Conservation (phyloP, 1,284 basidiomycete species). For the Sphagnurus paluster region DNA sequence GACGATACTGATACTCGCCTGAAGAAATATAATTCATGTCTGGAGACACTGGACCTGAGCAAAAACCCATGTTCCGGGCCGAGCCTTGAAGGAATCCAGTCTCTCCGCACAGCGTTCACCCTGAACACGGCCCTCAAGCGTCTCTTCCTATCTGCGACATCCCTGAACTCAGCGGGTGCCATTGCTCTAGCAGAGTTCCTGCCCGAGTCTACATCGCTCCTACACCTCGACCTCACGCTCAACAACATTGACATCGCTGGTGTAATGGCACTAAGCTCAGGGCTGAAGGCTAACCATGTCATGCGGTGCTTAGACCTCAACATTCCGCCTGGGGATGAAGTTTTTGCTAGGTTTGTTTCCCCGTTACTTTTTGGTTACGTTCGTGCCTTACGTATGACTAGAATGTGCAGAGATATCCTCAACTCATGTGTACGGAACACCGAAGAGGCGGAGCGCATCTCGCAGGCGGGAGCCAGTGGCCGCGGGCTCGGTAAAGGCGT, state of each 20-base stretch:
- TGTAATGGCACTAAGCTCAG: constrained; percentile 88
- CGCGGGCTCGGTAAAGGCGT: constrained; percentile 59
- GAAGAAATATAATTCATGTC: constrained; percentile 91
- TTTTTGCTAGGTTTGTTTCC: constrained; percentile 70
- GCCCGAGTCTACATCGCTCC: constrained; percentile 82
- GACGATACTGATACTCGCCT: neutral
- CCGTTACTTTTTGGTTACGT: constrained; percentile 8
- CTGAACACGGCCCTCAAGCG: constrained; percentile 92
- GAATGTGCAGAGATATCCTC: constrained; percentile 77
- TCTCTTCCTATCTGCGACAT: constrained; percentile 87
- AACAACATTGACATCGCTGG: constrained; percentile 88
- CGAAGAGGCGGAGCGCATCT: constrained; percentile 68
- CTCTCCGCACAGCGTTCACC: constrained; percentile 89
- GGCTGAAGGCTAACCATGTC: constrained; percentile 79
- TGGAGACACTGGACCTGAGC: constrained; percentile 93
- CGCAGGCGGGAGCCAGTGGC: constrained; percentile 34
- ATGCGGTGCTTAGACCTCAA: constrained; percentile 94
- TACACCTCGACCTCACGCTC: constrained; percentile 86
- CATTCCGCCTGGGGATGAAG: constrained; percentile 87
- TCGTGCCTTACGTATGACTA: constrained; percentile 24
- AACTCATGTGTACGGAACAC: constrained; percentile 90
- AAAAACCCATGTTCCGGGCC: constrained; percentile 94
- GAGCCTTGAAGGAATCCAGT: constrained; percentile 83
- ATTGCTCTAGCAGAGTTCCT: constrained; percentile 97
- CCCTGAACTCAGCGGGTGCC: constrained; percentile 82